A percentile compares a stretch with the other conserved stretches of the same genome.
Conservation (phyloP, 2,329 filamentous ascomycete species). For the Aureobasidium sp. region DNA sequence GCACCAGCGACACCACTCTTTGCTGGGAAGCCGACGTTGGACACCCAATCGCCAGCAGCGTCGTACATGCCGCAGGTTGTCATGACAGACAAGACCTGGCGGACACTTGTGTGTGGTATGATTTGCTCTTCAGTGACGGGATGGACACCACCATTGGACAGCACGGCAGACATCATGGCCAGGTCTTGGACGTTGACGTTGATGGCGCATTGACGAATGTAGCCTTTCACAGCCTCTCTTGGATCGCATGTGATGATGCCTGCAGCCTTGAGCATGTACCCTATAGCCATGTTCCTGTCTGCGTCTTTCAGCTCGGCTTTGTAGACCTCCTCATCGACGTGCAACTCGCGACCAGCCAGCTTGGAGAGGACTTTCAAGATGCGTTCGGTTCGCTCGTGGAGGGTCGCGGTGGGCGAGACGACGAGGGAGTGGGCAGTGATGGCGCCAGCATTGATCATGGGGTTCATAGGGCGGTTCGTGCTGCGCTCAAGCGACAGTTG, state of each 20-base stretch:
- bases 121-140: slow-evolving; percentile 30
- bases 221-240: slow-evolving; percentile 32
- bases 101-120: slow-evolving; percentile 33
- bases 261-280: slow-evolving; percentile 37
- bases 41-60: slow-evolving; percentile 36
- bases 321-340: slow-evolving; percentile 35
- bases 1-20: slow-evolving; percentile 30
- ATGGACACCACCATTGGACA: slow-evolving; percentile 34
- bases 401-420: slow-evolving; percentile 24
- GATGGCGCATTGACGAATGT: slow-evolving; percentile 37
- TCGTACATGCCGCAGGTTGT: slow-evolving; percentile 39
- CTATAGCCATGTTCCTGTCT: slow-evolving; percentile 26
- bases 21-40: slow-evolving; percentile 34
- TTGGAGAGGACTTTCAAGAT: slow-evolving; percentile 32
- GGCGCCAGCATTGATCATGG: slow-evolving; percentile 23
- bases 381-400: slow-evolving; percentile 31
- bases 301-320: slow-evolving; percentile 33
- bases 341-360: slow-evolving; percentile 32
- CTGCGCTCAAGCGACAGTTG: slow-evolving; percentile 21
- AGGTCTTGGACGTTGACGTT: slow-evolving; percentile 38
- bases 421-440: slow-evolving; percentile 23
- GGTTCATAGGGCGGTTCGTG: slow-evolving; percentile 22
- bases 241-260: slow-evolving; percentile 33
- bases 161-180: slow-evolving; percentile 36
- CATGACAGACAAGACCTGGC: slow-evolving; percentile 38